Evolutionary conservation across 2,329 filamentous ascomycete genomes (phyloP).

Genomic region (Nemania abortiva): DNA sequence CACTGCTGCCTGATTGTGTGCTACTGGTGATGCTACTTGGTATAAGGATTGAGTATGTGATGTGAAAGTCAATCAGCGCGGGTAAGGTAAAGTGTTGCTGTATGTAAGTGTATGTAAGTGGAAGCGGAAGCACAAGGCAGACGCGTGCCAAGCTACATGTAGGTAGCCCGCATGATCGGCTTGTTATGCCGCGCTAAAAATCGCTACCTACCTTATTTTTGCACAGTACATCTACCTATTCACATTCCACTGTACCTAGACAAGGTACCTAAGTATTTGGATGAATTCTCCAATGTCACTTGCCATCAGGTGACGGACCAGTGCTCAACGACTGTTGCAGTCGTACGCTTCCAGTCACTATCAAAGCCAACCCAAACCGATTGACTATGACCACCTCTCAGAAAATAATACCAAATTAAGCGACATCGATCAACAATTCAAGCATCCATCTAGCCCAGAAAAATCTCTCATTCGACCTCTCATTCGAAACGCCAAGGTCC

Average conservation of each 20-base stretch:
- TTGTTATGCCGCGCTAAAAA: too few species aligned
- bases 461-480: not conserved
- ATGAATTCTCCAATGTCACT: conserved; percentile 12
- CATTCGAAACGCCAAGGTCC: not conserved
- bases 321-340: not conserved
- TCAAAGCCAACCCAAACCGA: conserved; percentile 7
- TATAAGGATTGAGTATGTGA: too few species aligned
- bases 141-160: not conserved
- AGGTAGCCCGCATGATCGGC: not conserved
- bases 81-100: too few species aligned
- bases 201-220: too few species aligned
- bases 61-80: too few species aligned
- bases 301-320: conserved; percentile 41
- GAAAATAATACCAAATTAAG: not conserved
- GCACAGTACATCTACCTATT: too few species aligned
- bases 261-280: not conserved
- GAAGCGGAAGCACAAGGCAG: not conserved
- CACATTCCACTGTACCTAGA: too few species aligned
- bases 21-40: not conserved
- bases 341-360: conserved; percentile 1
- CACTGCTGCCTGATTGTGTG: not conserved
- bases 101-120: not conserved
- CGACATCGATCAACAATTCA: not conserved
- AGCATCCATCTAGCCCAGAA: not conserved
- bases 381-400: not conserved